Conservation (phyloP, 2,329 filamentous ascomycete genomes). For the Ambrosiella beaveri region DNA sequence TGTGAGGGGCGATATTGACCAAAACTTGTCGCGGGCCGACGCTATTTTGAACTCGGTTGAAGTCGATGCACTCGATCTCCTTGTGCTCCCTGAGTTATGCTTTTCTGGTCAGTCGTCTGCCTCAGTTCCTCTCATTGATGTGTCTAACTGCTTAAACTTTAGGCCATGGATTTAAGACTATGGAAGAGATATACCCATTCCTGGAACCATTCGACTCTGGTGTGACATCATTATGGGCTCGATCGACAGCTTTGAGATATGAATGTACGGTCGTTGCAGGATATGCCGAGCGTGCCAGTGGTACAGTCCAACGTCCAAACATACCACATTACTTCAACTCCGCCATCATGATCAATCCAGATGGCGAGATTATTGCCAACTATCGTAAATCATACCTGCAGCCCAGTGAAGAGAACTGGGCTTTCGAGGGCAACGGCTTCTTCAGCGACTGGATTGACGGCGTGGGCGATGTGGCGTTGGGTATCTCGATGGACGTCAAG, state of each 20-base stretch:
- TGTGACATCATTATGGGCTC: constrained; percentile 47
- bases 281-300: constrained; percentile 41
- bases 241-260: constrained; percentile 39
- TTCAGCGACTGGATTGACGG: no score
- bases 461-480: no score
- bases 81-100: no score
- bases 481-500: constrained; percentile 40
- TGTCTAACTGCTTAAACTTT: no score
- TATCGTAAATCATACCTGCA: constrained; percentile 40
- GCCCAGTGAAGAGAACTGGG: constrained; percentile 45
- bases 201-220: constrained; percentile 46
- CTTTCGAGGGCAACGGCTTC: no score
- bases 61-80: no score
- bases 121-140: no score
- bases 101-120: no score
- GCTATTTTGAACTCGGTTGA: no score
- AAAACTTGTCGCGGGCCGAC: constrained; percentile 53
- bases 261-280: constrained; percentile 47
- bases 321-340: no score
- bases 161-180: constrained; percentile 53
- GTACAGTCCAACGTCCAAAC: no score
- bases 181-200: constrained; percentile 42
- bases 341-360: constrained; percentile 31
- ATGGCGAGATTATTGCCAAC: constrained; percentile 33
- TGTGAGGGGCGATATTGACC: constrained; percentile 48